These are phyloP conservation scores for Nemania diffusa DNA, from an alignment of 2,329 filamentous ascomycete species.

Conservation along the genomic window DNA sequence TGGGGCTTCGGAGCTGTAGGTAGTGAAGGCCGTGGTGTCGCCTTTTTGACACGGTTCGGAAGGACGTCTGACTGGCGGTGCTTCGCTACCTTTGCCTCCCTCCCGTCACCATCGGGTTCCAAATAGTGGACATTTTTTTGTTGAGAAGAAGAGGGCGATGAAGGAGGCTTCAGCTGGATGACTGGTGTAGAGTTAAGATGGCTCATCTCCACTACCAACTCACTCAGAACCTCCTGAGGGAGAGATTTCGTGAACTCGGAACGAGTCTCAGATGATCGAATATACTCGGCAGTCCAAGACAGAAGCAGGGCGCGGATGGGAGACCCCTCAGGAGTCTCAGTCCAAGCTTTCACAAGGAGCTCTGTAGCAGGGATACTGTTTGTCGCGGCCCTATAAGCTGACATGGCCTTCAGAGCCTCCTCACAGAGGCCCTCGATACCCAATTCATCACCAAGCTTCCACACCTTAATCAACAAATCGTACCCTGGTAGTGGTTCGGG, in stretches of 20 bases:
- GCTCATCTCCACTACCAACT: constrained; percentile 71
- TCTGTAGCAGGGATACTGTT: constrained; percentile 67
- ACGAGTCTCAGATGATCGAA: constrained; percentile 65
- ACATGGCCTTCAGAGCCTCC: constrained; percentile 66
- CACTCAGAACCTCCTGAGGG: constrained; percentile 70
- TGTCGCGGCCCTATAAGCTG: constrained; percentile 63
- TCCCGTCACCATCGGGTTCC: constrained; percentile 56
- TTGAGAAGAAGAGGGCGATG: constrained; percentile 38
- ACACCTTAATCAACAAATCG: constrained; percentile 64
- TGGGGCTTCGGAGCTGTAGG: constrained; percentile 45
- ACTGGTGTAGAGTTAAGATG: constrained; percentile 58
- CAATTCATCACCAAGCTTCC: constrained; percentile 65
- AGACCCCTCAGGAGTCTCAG: constrained; percentile 69
- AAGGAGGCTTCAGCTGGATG: constrained; percentile 46
- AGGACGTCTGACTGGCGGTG: constrained; percentile 55
- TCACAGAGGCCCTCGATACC: constrained; percentile 66
- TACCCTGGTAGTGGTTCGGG: constrained; percentile 60
- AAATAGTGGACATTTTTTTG: constrained; percentile 63
- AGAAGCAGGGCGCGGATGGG: constrained; percentile 68
- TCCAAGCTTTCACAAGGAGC: constrained; percentile 70
- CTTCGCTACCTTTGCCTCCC: constrained; percentile 51
- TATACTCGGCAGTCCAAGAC: constrained; percentile 72
- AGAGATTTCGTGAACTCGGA: constrained; percentile 69
- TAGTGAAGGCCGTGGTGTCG: constrained; percentile 46
- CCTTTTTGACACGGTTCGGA: constrained; percentile 46